A percentile compares a stretch with the other conserved stretches of the same genome.
These are phyloP conservation scores for Clarireedia hainanense DNA, from an alignment of 2,329 filamentous ascomycete species.

Conservation along the genomic window DNA sequence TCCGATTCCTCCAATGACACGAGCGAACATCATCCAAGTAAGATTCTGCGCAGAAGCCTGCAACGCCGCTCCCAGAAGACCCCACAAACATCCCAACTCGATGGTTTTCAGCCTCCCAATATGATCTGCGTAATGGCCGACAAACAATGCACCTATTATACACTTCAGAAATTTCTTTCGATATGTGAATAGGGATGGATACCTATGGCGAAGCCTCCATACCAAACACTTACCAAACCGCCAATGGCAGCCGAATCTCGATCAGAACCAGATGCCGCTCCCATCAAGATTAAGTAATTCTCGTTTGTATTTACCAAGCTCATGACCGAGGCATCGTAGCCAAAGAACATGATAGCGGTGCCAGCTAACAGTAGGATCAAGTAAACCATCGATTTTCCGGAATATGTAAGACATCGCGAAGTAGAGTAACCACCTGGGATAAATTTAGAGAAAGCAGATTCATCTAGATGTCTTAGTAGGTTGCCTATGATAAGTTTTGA, in stretches of 20 bases:
- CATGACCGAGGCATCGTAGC: background rate
- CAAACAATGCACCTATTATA: background rate
- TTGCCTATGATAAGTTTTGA: background rate
- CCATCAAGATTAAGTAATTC: background rate
- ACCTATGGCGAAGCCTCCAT: background rate
- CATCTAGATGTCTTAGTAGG: background rate
- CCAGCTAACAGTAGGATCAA: background rate
- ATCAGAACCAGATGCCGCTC: background rate
- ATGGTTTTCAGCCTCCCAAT: background rate
- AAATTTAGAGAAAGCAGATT: background rate
- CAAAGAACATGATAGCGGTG: background rate
- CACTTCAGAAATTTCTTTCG: background rate
- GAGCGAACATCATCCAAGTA: background rate
- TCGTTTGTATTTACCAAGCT: background rate
- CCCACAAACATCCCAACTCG: background rate
- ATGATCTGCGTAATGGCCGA: background rate
- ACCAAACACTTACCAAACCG: background rate
- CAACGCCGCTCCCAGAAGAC: background rate
- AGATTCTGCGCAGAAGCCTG: background rate
- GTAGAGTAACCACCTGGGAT: background rate
- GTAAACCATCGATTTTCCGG: background rate
- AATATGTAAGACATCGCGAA: background rate
- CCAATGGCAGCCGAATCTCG: background rate
- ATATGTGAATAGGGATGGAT: background rate
- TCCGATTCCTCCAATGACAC: background rate